Evolutionary conservation across 768 basidiomycete genomes (phyloP).

Genomic region (Lactarius hengduanensis): DNA sequence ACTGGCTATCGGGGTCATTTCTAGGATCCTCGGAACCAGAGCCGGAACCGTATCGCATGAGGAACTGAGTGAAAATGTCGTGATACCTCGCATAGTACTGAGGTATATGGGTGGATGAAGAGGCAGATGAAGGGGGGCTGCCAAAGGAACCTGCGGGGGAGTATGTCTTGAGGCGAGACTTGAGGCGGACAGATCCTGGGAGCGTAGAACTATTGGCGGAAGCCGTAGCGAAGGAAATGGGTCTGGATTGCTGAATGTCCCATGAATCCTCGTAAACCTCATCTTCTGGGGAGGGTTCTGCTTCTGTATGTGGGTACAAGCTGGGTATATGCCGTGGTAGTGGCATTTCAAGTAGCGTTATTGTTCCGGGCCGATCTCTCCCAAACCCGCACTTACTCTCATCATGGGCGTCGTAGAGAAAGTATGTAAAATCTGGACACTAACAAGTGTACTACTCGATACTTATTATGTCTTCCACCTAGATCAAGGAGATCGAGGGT

Average conservation of each 20-base stretch:
- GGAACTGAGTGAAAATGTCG: slow-evolving; percentile 78
- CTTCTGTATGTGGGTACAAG: slow-evolving; percentile 62
- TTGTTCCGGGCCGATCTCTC: slow-evolving; percentile 16
- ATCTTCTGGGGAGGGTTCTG: slow-evolving; percentile 51
- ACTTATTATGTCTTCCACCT: not conserved
- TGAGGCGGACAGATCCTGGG: slow-evolving; percentile 27
- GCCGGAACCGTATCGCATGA: slow-evolving; percentile 68
- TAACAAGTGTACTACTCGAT: not conserved
- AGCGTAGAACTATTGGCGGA: slow-evolving; percentile 24
- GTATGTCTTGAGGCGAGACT: slow-evolving; percentile 29
- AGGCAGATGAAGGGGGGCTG: slow-evolving; percentile 34
- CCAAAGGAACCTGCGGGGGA: slow-evolving; percentile 31
- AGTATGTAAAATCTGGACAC: slow-evolving; percentile 39
- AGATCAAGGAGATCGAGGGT: slow-evolving; percentile 98
- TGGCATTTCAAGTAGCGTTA: slow-evolving; percentile 14
- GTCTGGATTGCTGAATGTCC: slow-evolving; percentile 33
- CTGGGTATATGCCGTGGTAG: slow-evolving; percentile 65
- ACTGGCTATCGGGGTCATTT: slow-evolving; percentile 81
- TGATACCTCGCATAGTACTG: slow-evolving; percentile 44
- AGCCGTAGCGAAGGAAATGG: slow-evolving; percentile 31
- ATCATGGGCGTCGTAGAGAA: slow-evolving; percentile 95
- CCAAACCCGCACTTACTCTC: slow-evolving; percentile 8
- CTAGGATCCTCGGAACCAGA: slow-evolving; percentile 63
- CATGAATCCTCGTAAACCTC: slow-evolving; percentile 50
- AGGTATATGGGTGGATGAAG: slow-evolving; percentile 33